Conservation (phyloP, 345 rosid genomes). For the Cardiospermum halicacabum region DNA sequence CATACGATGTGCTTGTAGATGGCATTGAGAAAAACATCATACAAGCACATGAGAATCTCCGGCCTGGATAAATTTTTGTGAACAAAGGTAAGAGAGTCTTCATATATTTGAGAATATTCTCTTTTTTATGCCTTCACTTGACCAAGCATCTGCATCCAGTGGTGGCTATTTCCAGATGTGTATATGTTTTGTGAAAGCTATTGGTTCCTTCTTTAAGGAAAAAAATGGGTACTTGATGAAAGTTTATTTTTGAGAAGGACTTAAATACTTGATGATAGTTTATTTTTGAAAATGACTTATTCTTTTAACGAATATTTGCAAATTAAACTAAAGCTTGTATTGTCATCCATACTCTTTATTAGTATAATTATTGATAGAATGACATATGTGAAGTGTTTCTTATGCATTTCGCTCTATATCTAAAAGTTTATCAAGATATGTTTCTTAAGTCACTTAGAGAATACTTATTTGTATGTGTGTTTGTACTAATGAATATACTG, state of each 20-base stretch:
- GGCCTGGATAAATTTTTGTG: constrained; percentile 69
- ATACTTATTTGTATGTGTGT: background rate
- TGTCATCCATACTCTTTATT: background rate
- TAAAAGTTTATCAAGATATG: background rate
- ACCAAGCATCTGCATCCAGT: background rate
- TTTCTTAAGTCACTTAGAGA: background rate
- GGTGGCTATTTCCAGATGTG: background rate
- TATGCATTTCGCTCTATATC: background rate
- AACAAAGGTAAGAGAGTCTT: constrained; percentile 52
- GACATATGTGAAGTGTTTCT: background rate
- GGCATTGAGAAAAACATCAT: constrained; percentile 88
- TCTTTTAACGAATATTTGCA: background rate
- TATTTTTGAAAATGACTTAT: background rate
- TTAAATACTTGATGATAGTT: background rate
- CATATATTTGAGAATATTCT: constrained; percentile 6
- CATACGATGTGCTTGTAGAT: constrained; percentile 89
- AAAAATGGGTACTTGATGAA: too few relatives aligned
- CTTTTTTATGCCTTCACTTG: constrained; percentile 4
- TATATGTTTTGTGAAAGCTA: background rate
- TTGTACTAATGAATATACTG: too few relatives aligned
- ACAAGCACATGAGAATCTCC: constrained; percentile 90
- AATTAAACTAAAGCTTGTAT: background rate
- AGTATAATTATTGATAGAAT: background rate
- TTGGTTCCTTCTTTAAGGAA: too few relatives aligned
- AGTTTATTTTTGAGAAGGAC: background rate